phyloP scores from a whole-genome alignment of 2,329 filamentous ascomycete species.

The Dothistroma pini region DNA sequence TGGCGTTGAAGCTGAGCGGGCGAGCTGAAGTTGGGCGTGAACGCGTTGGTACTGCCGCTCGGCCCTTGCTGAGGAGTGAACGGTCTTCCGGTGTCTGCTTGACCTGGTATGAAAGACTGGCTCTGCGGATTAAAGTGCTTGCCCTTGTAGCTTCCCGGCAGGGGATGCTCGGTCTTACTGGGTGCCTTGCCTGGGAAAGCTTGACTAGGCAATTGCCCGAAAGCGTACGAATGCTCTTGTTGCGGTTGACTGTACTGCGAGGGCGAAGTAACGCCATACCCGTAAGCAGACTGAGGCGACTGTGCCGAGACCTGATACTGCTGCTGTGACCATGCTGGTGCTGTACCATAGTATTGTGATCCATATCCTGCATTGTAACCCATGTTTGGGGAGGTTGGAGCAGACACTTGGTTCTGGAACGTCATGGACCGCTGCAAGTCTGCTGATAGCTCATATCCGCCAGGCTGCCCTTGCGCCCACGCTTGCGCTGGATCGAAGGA shows the following conservation, averaged over 20 bases:
- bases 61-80: constrained; percentile 25
- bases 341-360: constrained; percentile 26
- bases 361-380: constrained; percentile 15
- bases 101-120: constrained; percentile 78
- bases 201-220: constrained; percentile 69
- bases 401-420: constrained; percentile 37
- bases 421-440: constrained; percentile 48
- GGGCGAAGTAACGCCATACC: constrained; percentile 18
- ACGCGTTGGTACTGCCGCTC: constrained; percentile 10
- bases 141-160: constrained; percentile 78
- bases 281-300: constrained; percentile 14
- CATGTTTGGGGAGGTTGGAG: constrained; percentile 23
- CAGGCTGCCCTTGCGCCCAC: constrained; percentile 32
- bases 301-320: constrained; percentile 28
- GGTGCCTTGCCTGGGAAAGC: constrained; percentile 68
- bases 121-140: constrained; percentile 93
- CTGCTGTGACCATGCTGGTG: constrained; percentile 32
- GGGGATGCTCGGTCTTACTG: constrained; percentile 72
- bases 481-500: constrained; percentile 35
- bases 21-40: constrained; percentile 4
- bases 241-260: constrained; percentile 34
- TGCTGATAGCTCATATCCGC: constrained; percentile 42
- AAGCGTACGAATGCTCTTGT: constrained; percentile 59
- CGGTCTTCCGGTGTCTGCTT: constrained; percentile 29
- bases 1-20: constrained; percentile 31